Evolutionary conservation across 164 flowering plant genomes (phyloP), one percentile per base, ranked within the genome.

Genomic region (Buxus sempervirens): DNA sequence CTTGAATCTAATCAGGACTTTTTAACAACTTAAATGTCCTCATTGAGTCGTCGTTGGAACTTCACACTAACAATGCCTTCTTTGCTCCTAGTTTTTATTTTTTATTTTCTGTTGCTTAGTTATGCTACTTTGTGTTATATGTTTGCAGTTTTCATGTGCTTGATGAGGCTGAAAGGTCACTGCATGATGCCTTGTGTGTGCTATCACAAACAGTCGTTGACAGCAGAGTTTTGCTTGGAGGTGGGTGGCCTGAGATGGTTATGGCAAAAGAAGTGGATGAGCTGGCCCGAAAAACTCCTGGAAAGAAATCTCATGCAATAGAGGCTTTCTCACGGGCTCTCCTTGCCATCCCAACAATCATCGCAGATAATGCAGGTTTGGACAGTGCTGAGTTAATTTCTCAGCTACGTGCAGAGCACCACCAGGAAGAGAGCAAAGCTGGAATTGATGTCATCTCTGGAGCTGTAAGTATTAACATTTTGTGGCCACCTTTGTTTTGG

Each of bases 231-330:
- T 76, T 95, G 73, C 82, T 89, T 69, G 99, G 99, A 65, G 98
- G 99, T 67, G 98, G 99, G 42, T 95, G 99, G 98, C 98, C 99
- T 54, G 99, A 95, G 86, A 90, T 95, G 99, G 87, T 90, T 69
- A 93, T 95, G 99, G 84, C 98, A 36, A 95, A 88, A 79, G 97
- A 85, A 70, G 94, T 95, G 61, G 99, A 95, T 82, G 96, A 89
- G 64, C 78, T 95, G 75, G 99, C 98, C 21, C 79, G 90, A 23
- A 89, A 74, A 72, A 96, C 99, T 65, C 98, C 98, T 58, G 99
- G 99, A 56, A 95, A 95, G 77, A 92, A 82, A 73, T 90, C 99
- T 58, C 98, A 84, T 77, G 98, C 99, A 12, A 92, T 95, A 53
- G 99, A 95, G 68, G 98, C 97, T 55, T 95, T 92, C 74, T 89